phyloP scores from a whole-genome alignment of 1,139 yeast species.

The Saccharomyces hybrid region DNA sequence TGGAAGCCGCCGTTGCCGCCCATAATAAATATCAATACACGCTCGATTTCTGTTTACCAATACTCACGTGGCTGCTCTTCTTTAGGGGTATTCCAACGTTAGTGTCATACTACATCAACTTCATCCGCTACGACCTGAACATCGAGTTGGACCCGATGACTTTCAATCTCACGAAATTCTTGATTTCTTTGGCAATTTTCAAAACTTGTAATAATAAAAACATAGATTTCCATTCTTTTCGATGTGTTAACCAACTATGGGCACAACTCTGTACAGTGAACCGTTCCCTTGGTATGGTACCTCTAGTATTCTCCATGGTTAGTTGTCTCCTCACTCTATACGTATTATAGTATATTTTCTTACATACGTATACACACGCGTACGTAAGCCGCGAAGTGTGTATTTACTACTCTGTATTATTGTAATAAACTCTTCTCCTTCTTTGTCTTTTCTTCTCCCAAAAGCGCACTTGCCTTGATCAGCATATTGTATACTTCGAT shows the following conservation, averaged over 20 bases:
- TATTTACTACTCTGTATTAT: background rate
- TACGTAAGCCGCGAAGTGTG: constrained; percentile 3
- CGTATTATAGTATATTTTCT: constrained; percentile 12
- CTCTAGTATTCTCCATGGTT: constrained; percentile 17
- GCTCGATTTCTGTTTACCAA: constrained; percentile 1
- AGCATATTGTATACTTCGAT: constrained; percentile 40
- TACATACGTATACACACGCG: constrained; percentile 5
- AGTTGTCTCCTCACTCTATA: constrained; percentile 22
- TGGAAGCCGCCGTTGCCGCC: background rate
- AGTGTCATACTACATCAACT: constrained; percentile 27
- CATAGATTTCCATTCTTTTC: background rate
- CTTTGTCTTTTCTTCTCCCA: background rate
- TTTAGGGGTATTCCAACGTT: constrained; percentile 21
- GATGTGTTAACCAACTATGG: background rate
- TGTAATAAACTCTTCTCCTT: background rate
- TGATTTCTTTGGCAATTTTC: constrained; percentile 9
- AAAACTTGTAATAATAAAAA: background rate
- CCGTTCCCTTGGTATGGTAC: constrained; percentile 17
- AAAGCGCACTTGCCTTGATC: background rate
- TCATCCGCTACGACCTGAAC: constrained; percentile 26
- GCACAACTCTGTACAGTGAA: constrained; percentile 10
- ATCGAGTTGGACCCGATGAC: constrained; percentile 29
- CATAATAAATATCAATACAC: background rate
- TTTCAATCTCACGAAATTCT: constrained; percentile 21
- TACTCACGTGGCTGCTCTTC: constrained; percentile 16